Evolutionary conservation across 441 rosid genomes (phyloP).

Genomic region (Populus tomentosa): DNA sequence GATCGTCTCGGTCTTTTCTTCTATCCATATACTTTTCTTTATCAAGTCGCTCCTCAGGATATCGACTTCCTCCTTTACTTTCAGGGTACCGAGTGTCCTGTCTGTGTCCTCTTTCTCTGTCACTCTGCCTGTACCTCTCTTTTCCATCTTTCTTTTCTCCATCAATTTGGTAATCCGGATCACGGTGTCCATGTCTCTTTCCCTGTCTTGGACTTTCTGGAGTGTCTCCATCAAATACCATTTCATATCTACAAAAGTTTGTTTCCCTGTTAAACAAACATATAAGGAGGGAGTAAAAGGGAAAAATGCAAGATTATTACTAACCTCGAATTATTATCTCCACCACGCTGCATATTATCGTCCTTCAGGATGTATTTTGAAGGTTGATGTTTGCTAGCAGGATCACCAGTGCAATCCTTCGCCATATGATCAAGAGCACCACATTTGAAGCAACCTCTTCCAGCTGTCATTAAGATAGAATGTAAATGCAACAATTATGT

Average conservation of each 20-base stretch:
- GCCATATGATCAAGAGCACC: slow-evolving; percentile 86
- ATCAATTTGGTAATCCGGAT: slow-evolving; percentile 20
- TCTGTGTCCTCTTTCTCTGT: slow-evolving; percentile 36
- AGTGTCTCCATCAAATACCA: slow-evolving; percentile 81
- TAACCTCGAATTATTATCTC: slow-evolving; percentile 54
- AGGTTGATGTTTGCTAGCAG: slow-evolving; percentile 32
- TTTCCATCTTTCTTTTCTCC: slow-evolving; percentile 29
- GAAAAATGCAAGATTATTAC: slow-evolving; percentile 9
- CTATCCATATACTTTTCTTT: slow-evolving; percentile 24
- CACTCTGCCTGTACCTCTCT: slow-evolving; percentile 32
- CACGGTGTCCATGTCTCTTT: slow-evolving; percentile 34
- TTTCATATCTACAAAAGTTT: slow-evolving; percentile 52
- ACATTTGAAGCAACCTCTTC: slow-evolving; percentile 84
- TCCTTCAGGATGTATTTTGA: slow-evolving; percentile 71
- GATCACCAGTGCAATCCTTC: slow-evolving; percentile 67
- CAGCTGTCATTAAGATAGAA: slow-evolving; percentile 27
- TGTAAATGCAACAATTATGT: not conserved
- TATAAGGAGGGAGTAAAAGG: not conserved
- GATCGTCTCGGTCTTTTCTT: slow-evolving; percentile 28
- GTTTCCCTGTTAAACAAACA: not conserved
- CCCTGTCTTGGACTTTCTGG: slow-evolving; percentile 41
- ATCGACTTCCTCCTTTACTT: slow-evolving; percentile 23
- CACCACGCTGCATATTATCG: slow-evolving; percentile 70
- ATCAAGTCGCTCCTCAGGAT: slow-evolving; percentile 22
- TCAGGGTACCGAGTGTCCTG: slow-evolving; percentile 34